phyloP scores from a whole-genome alignment of 768 basidiomycete genomes.

The Amanita pseudoporphyria region DNA sequence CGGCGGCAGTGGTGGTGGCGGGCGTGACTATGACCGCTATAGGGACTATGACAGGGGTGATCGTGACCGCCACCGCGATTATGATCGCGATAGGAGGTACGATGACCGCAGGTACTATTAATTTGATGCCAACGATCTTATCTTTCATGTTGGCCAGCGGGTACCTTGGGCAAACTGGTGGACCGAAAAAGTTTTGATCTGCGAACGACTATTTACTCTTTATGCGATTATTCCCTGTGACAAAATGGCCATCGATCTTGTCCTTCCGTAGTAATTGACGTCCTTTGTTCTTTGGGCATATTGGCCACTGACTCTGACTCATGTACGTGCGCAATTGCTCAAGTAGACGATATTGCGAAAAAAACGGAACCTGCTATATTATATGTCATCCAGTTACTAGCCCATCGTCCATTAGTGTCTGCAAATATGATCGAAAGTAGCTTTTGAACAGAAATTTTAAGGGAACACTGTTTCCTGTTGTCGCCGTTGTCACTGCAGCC shows the following conservation, averaged over 20 bases:
- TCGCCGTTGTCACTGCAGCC: slow-evolving; percentile 22
- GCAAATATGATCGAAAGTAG: too few relatives aligned
- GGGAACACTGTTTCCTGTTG: too few relatives aligned
- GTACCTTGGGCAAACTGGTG: neutral
- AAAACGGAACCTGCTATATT: too few relatives aligned
- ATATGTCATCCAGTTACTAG: too few relatives aligned
- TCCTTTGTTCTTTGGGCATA: too few relatives aligned
- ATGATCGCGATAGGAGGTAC: slow-evolving; percentile 20
- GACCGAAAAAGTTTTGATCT: neutral
- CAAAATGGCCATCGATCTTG: too few relatives aligned
- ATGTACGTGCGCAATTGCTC: too few relatives aligned
- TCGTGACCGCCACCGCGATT: slow-evolving; percentile 20
- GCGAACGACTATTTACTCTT: neutral
- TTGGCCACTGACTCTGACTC: too few relatives aligned
- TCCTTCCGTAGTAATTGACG: neutral
- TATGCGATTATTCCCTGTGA: too few relatives aligned
- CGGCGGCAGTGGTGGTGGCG: slow-evolving; percentile 32
- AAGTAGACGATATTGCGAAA: too few relatives aligned
- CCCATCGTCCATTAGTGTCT: too few relatives aligned
- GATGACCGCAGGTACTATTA: slow-evolving; percentile 25
- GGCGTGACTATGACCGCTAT: slow-evolving; percentile 16
- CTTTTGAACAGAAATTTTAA: too few relatives aligned
- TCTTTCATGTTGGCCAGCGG: neutral
- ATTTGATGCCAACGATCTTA: neutral
- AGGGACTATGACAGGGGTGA: slow-evolving; percentile 8